These are phyloP conservation scores for Groenewaldozyma auringiensis DNA, from an alignment of 1,139 yeast species.

Conservation along the genomic window DNA sequence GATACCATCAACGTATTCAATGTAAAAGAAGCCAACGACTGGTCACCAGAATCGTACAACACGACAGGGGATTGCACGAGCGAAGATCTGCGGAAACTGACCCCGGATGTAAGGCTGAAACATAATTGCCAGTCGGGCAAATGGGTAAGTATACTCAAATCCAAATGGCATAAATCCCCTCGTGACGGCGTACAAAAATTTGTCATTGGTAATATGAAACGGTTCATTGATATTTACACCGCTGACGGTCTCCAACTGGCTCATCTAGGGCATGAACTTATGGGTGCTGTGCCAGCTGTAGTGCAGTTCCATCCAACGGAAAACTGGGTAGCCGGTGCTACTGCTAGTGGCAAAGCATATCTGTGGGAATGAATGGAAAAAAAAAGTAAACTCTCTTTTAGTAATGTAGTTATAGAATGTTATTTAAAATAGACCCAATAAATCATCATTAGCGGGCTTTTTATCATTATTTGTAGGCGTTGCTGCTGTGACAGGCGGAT, in stretches of 20 bases:
- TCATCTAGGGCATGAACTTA: conserved; percentile 51
- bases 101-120: conserved; percentile 53
- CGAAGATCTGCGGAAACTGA: conserved; percentile 28
- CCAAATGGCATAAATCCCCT: conserved; percentile 72
- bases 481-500: conserved; percentile 11
- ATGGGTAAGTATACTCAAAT: conserved; percentile 89
- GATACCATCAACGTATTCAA: conserved; percentile 65
- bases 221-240: conserved; percentile 73
- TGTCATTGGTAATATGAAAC: conserved; percentile 87
- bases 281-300: conserved; percentile 92
- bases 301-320: conserved; percentile 71
- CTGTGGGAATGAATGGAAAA: conserved; percentile 29
- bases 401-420: neutral
- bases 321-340: conserved; percentile 90
- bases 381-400: no score
- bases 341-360: conserved; percentile 88
- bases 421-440: conserved; percentile 48
- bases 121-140: conserved; percentile 95
- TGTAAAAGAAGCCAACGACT: conserved; percentile 15
- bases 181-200: conserved; percentile 71
- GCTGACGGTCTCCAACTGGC: conserved; percentile 71
- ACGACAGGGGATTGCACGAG: neutral
- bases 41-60: neutral
- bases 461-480: conserved; percentile 11
- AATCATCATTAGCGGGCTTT: conserved; percentile 39